Base-by-base conservation (phyloP, 78 protist species). In the Mastigamoeba balamuthi region DNA sequence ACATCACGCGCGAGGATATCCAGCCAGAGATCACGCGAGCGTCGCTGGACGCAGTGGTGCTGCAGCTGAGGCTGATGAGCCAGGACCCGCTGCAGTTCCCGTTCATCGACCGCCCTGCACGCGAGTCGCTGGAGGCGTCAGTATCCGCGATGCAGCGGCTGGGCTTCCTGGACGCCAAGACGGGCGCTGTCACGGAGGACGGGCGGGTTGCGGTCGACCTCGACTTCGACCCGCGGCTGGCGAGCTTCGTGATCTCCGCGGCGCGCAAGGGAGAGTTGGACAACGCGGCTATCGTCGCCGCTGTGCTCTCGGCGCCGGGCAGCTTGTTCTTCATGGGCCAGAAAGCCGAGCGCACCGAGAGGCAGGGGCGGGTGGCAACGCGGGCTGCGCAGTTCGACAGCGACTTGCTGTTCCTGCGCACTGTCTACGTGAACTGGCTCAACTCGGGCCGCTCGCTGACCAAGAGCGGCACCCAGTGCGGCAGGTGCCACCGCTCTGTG, bases 11-110 rank as follows among this genome's bases (percentile, higher is more conserved):
- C 17, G 38, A 30, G 4, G 1, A 29, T 27, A 4, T 41, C 30
- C 74, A 7, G 17, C 91, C 90, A 1, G 91, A 87, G 71, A 87
- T 87, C 10, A 66, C 64, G 40, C 28, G 79, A 17, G 4, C 72
- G 1, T 36, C 41, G 30, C 63, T 86, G 4, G 82, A 66, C 27
- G 0, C 29, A 17, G 40, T 83, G 23, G 77, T 83, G 30, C 85
- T 87, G 38, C 69, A 2, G 28, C 67, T 86, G 36, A 86, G 85
- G 74, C 4, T 63, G 23, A 17, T 86, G 39, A 48, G 17, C 17
- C 58, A 48, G 17, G 58, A 48, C 58, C 58, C 58, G 33, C 17
- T 48, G 17, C 17, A 25, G 17, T 48, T 48, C 58, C 17, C 58
- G 17, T 48, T 25, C 58, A 48, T 48, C 33, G 17, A 17, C 58